Evolutionary conservation across 2,329 filamentous ascomycete genomes (phyloP).

Genomic region (Scytalidium lignicola): DNA sequence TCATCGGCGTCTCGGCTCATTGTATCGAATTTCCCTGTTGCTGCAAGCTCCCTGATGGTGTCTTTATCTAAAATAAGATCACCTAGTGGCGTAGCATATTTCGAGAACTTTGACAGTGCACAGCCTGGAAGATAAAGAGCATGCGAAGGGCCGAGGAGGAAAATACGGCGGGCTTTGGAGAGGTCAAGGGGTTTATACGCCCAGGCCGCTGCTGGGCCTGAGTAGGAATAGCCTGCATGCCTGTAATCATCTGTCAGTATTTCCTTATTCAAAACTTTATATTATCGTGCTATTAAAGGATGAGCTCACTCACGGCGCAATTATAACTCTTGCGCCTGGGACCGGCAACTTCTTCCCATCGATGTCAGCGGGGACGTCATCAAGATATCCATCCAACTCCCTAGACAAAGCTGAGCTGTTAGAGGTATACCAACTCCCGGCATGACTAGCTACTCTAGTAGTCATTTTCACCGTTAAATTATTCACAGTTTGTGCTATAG

Average conservation of each 20-base stretch:
- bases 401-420: conserved; percentile 52
- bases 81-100: conserved; percentile 72
- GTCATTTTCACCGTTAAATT: conserved; percentile 22
- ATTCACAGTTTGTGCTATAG: neutral
- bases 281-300: neutral
- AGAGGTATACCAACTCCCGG: conserved; percentile 80
- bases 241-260: conserved; percentile 42
- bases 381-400: conserved; percentile 73
- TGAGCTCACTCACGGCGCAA: conserved; percentile 71
- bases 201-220: conserved; percentile 86
- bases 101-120: conserved; percentile 66
- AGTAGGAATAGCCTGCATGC: conserved; percentile 91
- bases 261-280: neutral
- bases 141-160: conserved; percentile 89
- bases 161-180: conserved; percentile 76
- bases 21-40: conserved; percentile 51
- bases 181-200: conserved; percentile 89
- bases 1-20: conserved; percentile 68
- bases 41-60: conserved; percentile 45
- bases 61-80: conserved; percentile 59
- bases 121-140: conserved; percentile 74
- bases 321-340: conserved; percentile 73
- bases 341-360: conserved; percentile 60
- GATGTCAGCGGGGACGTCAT: conserved; percentile 61
- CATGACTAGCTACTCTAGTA: conserved; percentile 63